These are phyloP conservation scores for Graphium sp. DNA, from an alignment of 2,329 filamentous ascomycete genomes.

Conservation along the genomic window DNA sequence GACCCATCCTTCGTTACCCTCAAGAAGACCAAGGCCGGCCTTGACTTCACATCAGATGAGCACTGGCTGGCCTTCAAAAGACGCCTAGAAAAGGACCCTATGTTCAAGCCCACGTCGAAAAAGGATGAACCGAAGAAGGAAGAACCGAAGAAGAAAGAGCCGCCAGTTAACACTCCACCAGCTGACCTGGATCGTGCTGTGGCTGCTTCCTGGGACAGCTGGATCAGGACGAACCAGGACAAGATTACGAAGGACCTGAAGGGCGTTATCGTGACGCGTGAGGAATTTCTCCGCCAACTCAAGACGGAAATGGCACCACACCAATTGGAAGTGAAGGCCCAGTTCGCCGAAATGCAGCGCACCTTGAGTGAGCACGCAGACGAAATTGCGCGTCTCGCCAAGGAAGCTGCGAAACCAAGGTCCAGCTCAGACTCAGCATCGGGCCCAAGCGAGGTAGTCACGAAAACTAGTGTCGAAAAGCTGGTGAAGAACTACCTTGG, in stretches of 20 bases:
- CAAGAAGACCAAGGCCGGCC: constrained; percentile 19
- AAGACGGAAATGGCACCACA: constrained; percentile 19
- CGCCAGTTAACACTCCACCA: constrained; percentile 2
- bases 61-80: constrained; percentile 28
- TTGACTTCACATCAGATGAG: constrained; percentile 21
- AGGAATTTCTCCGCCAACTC: constrained; percentile 29
- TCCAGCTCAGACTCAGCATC: constrained; percentile 7
- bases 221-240: constrained; percentile 31
- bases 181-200: constrained; percentile 2
- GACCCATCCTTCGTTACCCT: constrained; percentile 30
- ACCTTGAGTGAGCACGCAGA: constrained; percentile 15
- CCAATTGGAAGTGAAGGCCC: constrained; percentile 19
- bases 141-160: constrained; percentile 5
- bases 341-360: constrained; percentile 19
- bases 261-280: constrained; percentile 23
- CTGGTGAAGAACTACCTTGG: constrained; percentile 24
- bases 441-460: constrained; percentile 23
- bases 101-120: too few relatives aligned
- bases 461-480: constrained; percentile 19
- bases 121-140: constrained; percentile 5
- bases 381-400: constrained; percentile 11
- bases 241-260: constrained; percentile 15
- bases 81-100: constrained; percentile 20
- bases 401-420: constrained; percentile 2
- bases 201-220: constrained; percentile 29